phyloP scores from a whole-genome alignment of 441 rosid species.

The Breynia disticha region DNA sequence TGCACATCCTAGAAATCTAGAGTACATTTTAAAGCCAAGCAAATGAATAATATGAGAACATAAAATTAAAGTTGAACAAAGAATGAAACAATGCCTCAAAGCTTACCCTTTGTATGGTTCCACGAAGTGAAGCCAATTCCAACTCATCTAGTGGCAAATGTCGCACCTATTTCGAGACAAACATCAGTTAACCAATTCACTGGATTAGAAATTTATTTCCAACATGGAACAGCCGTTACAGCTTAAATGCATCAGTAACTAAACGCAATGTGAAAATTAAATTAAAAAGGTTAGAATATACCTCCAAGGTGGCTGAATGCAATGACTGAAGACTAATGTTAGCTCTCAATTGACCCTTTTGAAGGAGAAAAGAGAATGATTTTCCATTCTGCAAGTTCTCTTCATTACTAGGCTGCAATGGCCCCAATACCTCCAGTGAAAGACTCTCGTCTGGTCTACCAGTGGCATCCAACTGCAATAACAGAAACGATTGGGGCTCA shows the following conservation, averaged over 20 bases:
- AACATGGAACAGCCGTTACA: neutral
- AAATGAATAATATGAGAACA: too few species aligned
- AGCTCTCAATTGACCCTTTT: conserved; percentile 90
- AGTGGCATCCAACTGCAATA: conserved; percentile 71
- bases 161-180: conserved; percentile 44
- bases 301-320: conserved; percentile 92
- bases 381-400: conserved; percentile 66
- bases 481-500: conserved; percentile 14
- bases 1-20: too few species aligned
- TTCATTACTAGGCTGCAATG: conserved; percentile 42
- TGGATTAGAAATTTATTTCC: neutral
- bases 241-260: neutral
- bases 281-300: conserved; percentile 22
- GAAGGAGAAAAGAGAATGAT: conserved; percentile 65
- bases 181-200: conserved; percentile 1
- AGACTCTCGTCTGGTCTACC: conserved; percentile 98
- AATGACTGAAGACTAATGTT: conserved; percentile 62
- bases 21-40: too few species aligned
- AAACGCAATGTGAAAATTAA: conserved; percentile 7
- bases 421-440: conserved; percentile 66
- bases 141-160: conserved; percentile 92
- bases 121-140: conserved; percentile 95
- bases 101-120: conserved; percentile 80
- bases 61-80: too few species aligned
- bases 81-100: conserved; percentile 9